Conservation (phyloP, 352 stramenopile species). For the Globisporangium canariense region DNA sequence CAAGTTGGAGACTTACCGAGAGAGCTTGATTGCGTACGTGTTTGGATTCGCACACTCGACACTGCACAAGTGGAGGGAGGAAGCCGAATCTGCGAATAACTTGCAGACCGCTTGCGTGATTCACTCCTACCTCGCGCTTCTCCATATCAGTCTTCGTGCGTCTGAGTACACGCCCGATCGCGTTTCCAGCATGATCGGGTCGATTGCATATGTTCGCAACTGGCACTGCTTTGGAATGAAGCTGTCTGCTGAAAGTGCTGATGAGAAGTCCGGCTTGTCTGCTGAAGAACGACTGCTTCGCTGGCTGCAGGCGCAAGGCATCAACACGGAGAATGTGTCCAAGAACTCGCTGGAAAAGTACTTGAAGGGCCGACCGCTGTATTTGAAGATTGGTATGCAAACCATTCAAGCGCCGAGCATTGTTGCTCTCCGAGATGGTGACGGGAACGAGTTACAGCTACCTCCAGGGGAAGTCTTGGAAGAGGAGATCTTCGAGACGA, state of each 20-base stretch:
- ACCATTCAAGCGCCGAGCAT: conserved; percentile 87
- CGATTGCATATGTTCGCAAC: conserved; percentile 85
- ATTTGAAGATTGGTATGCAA: conserved; percentile 86
- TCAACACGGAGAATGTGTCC: conserved; percentile 83
- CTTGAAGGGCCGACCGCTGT: conserved; percentile 77
- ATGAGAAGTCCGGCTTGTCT: conserved; percentile 44
- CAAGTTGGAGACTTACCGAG: conserved; percentile 50
- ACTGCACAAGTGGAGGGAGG: conserved; percentile 73
- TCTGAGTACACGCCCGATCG: conserved; percentile 70
- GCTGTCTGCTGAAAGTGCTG: conserved; percentile 45
- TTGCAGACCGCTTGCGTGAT: conserved; percentile 83
- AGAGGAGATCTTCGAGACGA: conserved; percentile 80
- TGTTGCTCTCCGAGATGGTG: conserved; percentile 44
- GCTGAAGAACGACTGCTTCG: conserved; percentile 79
- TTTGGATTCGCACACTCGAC: conserved; percentile 74
- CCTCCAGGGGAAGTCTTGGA: conserved; percentile 83
- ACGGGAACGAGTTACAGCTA: conserved; percentile 62
- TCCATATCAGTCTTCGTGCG: conserved; percentile 66
- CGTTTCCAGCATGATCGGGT: conserved; percentile 71
- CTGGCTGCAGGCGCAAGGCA: conserved; percentile 88
- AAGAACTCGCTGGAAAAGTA: conserved; percentile 86
- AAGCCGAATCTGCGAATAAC: conserved; percentile 72
- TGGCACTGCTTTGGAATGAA: conserved; percentile 92
- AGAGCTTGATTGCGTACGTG: conserved; percentile 47
- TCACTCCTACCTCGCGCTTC: conserved; percentile 70